phyloP scores from a whole-genome alignment of 2,329 filamentous ascomycete species.

The Ascochyta fabae region DNA sequence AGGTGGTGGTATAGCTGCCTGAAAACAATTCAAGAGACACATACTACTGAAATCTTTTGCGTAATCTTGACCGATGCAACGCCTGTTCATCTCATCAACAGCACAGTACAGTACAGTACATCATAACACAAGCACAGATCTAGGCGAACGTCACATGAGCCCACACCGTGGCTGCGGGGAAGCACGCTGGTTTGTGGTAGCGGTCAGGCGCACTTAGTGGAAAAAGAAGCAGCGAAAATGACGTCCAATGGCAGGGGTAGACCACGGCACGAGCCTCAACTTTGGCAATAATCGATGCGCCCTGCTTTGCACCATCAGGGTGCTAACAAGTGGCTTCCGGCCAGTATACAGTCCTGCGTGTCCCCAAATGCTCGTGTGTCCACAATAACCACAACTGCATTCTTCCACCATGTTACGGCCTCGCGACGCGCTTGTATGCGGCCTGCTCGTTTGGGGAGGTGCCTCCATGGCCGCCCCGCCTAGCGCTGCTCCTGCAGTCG shows the following conservation, averaged over 20 bases:
- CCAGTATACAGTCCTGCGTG: slow-evolving; percentile 23
- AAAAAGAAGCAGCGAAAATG: slow-evolving; percentile 17
- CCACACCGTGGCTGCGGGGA: neutral
- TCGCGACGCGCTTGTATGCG: slow-evolving; percentile 34
- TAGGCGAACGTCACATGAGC: slow-evolving; percentile 6
- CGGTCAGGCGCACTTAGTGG: slow-evolving; percentile 15
- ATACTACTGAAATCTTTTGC: neutral
- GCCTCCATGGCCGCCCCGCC: slow-evolving; percentile 38
- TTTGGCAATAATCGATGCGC: neutral
- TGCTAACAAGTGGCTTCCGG: slow-evolving; percentile 17
- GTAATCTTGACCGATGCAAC: neutral
- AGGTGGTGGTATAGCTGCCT: slow-evolving; percentile 11
- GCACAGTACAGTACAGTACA: neutral
- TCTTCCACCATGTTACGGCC: slow-evolving; percentile 30
- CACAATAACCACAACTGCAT: neutral
- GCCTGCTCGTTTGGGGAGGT: slow-evolving; percentile 35
- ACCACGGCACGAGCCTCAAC: slow-evolving; percentile 28
- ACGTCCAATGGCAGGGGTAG: slow-evolving; percentile 34
- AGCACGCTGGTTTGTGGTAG: neutral
- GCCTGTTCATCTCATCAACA: neutral
- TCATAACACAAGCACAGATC: neutral
- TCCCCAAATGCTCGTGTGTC: slow-evolving; percentile 16
- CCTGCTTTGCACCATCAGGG: slow-evolving; percentile 23
- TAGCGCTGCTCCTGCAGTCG: slow-evolving; percentile 17
- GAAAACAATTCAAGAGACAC: slow-evolving; percentile 5